Evolutionary conservation across 2,329 filamentous ascomycete genomes (phyloP).

Genomic region (Lecanosticta acicola): DNA sequence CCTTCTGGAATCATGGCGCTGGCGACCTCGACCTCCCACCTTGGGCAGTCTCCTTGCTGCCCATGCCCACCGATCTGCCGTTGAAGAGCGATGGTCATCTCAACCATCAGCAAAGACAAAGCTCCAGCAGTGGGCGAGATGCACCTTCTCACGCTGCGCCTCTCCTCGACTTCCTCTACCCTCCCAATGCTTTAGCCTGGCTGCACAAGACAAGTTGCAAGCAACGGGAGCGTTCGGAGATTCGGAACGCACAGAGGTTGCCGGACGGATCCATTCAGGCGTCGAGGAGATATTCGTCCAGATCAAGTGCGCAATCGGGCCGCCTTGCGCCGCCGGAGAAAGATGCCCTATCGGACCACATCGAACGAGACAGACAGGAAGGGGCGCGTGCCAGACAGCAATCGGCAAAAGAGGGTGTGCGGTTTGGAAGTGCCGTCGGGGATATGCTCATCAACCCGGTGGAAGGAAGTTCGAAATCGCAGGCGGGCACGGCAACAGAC

Average conservation of each 20-base stretch:
- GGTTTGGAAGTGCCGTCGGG: too few relatives aligned
- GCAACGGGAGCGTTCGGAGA: conserved; percentile 24
- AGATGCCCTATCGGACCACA: too few relatives aligned
- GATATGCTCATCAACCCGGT: too few relatives aligned
- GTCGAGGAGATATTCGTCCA: conserved; percentile 25
- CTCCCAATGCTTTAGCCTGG: conserved; percentile 40
- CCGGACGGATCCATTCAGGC: conserved; percentile 25
- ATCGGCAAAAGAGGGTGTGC: too few relatives aligned
- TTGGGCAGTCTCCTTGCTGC: conserved; percentile 9
- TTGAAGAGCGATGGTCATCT: conserved; percentile 2
- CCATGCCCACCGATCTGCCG: conserved; percentile 9
- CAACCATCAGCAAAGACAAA: background rate
- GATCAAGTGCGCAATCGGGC: too few relatives aligned
- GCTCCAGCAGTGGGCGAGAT: background rate
- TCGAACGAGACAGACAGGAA: too few relatives aligned
- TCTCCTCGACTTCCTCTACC: conserved; percentile 47
- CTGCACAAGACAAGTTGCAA: conserved; percentile 22
- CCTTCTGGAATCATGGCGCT: conserved; percentile 53
- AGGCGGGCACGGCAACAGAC: too few relatives aligned
- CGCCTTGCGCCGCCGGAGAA: conserved; percentile 1
- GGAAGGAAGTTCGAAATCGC: too few relatives aligned
- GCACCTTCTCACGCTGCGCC: conserved; percentile 7
- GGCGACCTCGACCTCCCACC: conserved; percentile 40
- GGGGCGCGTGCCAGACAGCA: too few relatives aligned
- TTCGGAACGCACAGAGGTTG: conserved; percentile 23